Percentiles rank a stretch among this genome's conserved stretches.
Evolutionary conservation across 2,329 filamentous ascomycete genomes (phyloP).

Genomic region (Trichoderma gracile): DNA sequence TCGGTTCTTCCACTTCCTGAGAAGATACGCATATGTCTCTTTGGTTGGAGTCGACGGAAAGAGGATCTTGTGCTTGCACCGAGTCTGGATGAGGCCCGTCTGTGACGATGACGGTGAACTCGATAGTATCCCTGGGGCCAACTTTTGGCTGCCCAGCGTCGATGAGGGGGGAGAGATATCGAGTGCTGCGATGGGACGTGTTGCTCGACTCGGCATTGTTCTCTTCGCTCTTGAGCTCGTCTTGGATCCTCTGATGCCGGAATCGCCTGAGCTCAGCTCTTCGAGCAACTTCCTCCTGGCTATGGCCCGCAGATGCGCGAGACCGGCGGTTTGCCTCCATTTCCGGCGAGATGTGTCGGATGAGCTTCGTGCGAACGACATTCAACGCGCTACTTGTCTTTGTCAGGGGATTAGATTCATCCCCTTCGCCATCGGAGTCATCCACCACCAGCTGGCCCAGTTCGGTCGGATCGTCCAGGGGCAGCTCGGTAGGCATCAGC

Average conservation of each 20-base stretch:
- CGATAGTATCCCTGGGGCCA: slow-evolving; percentile 52
- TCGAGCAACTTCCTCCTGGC: slow-evolving; percentile 55
- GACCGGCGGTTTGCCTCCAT: slow-evolving; percentile 44
- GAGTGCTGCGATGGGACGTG: slow-evolving; percentile 33
- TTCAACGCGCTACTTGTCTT: slow-evolving; percentile 46
- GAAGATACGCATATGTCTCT: background rate
- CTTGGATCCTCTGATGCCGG: slow-evolving; percentile 58
- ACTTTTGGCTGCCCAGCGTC: slow-evolving; percentile 37
- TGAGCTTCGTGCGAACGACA: slow-evolving; percentile 48
- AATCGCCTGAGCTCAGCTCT: slow-evolving; percentile 58
- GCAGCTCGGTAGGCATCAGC: background rate
- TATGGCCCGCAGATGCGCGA: slow-evolving; percentile 47
- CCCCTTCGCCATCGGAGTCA: slow-evolving; percentile 47
- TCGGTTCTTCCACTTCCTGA: background rate
- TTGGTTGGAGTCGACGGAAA: background rate
- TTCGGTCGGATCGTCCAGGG: slow-evolving; percentile 31
- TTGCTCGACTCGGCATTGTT: slow-evolving; percentile 39
- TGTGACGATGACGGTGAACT: slow-evolving; percentile 41
- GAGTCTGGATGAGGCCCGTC: slow-evolving; percentile 1
- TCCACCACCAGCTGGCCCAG: slow-evolving; percentile 39
- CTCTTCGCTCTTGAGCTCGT: slow-evolving; percentile 54
- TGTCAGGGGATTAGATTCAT: slow-evolving; percentile 29
- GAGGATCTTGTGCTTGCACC: background rate
- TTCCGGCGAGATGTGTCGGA: slow-evolving; percentile 50
- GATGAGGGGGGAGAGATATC: slow-evolving; percentile 32